A percentile compares a stretch with the other conserved stretches of the same genome.
Evolutionary conservation across 768 basidiomycete genomes (phyloP).

Genomic region (Ramaria sp.): DNA sequence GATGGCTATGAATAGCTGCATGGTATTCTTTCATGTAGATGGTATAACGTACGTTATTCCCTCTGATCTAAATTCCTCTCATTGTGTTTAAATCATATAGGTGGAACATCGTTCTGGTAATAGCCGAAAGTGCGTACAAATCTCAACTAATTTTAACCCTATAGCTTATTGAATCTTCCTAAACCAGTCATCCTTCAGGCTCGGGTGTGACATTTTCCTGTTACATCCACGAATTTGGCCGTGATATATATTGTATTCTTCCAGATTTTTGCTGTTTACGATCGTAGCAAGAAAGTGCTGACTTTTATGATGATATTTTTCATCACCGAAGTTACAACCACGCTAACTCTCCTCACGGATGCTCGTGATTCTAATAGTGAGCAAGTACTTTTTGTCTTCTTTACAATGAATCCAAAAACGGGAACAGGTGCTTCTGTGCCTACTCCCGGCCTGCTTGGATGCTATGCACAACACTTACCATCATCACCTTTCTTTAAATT

Average conservation of each 20-base stretch:
- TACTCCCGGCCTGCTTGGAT: neutral
- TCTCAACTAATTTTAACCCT: too few relatives aligned
- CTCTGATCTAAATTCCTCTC: too few relatives aligned
- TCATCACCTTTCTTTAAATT: constrained; percentile 27
- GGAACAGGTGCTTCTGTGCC: too few relatives aligned
- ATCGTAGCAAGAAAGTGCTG: neutral
- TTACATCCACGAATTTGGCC: neutral
- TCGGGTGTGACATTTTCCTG: neutral
- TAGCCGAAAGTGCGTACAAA: too few relatives aligned
- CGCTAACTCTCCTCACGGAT: neutral
- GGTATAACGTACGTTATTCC: too few relatives aligned
- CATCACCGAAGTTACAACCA: neutral
- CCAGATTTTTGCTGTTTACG: neutral
- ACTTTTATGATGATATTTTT: neutral
- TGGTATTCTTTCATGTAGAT: too few relatives aligned
- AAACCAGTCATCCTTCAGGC: neutral
- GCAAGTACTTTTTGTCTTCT: too few relatives aligned
- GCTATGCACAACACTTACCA: neutral
- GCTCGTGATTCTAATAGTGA: neutral
- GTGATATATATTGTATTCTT: neutral
- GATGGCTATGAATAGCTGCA: too few relatives aligned
- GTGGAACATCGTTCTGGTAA: too few relatives aligned
- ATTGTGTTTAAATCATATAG: too few relatives aligned
- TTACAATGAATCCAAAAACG: too few relatives aligned
- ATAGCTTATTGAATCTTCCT: too few relatives aligned